Conservation (phyloP, 164 flowering plant genomes). For the Echeveria elegans region DNA sequence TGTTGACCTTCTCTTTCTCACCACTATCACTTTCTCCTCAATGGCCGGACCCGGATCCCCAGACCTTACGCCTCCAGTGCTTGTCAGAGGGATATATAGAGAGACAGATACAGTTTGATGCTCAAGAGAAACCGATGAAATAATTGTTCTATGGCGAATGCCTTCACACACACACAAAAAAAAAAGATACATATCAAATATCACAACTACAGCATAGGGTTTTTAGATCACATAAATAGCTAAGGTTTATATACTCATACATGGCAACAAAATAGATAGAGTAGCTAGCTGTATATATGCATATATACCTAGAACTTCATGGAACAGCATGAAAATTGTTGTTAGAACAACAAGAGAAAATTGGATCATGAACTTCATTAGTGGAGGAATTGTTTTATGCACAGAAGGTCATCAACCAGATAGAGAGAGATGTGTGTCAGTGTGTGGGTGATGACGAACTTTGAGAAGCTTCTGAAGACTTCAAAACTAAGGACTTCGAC, state of each 20-base stretch:
- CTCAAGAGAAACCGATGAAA: neutral
- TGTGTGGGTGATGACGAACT: neutral
- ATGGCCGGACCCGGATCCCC: neutral
- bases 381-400: neutral
- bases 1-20: neutral
- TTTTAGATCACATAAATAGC: neutral
- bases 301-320: neutral
- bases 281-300: neutral
- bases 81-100: neutral
- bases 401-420: neutral
- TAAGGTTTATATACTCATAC: neutral
- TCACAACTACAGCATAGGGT: neutral
- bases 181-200: neutral
- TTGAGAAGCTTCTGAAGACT: neutral
- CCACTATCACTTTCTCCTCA: constrained; percentile 15
- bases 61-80: neutral
- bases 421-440: neutral
- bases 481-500: neutral
- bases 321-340: neutral
- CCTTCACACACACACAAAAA: neutral
- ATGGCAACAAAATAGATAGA: too few species aligned
- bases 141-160: neutral
- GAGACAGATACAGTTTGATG: neutral
- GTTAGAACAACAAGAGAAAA: neutral
- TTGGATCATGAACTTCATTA: neutral